These are phyloP conservation scores for Cyclanthera cordifolia DNA, from an alignment of 306 rosid genomes.

Conservation along the genomic window DNA sequence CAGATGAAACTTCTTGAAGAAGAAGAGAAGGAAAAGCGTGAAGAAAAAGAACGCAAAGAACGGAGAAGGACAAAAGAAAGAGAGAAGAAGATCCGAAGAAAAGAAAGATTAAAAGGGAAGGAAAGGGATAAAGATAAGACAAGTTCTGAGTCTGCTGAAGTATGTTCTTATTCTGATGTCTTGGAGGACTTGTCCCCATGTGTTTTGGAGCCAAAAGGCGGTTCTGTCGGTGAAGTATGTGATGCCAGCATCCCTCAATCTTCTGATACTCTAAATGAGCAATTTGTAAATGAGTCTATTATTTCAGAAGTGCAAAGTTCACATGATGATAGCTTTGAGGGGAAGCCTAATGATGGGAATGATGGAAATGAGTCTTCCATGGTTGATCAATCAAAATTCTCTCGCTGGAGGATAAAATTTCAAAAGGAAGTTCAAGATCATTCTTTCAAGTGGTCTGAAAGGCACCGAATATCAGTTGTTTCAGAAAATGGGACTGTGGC, in stretches of 20 bases:
- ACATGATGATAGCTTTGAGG: slow-evolving; percentile 38
- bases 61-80: slow-evolving; percentile 80
- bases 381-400: slow-evolving; percentile 45
- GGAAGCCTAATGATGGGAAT: slow-evolving; percentile 31
- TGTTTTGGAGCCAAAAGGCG: slow-evolving; percentile 47
- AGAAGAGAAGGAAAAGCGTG: slow-evolving; percentile 97
- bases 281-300: slow-evolving; percentile 29
- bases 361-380: slow-evolving; percentile 39
- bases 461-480: slow-evolving; percentile 32
- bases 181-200: slow-evolving; percentile 42
- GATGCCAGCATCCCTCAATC: slow-evolving; percentile 47
- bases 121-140: slow-evolving; percentile 59
- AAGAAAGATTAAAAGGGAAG: slow-evolving; percentile 90
- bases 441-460: slow-evolving; percentile 69
- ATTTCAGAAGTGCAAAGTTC: slow-evolving; percentile 32
- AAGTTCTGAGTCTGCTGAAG: slow-evolving; percentile 37
- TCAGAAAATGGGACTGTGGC: slow-evolving; percentile 40
- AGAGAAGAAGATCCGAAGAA: slow-evolving; percentile 87
- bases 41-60: slow-evolving; percentile 97
- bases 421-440: slow-evolving; percentile 60
- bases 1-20: slow-evolving; percentile 98
- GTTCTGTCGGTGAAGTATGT: slow-evolving; percentile 41
- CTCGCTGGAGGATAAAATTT: slow-evolving; percentile 45
- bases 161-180: slow-evolving; percentile 33
- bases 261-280: slow-evolving; percentile 38